These are phyloP conservation scores for Triadica sebifera DNA, from an alignment of 345 rosid genomes.

Conservation along the genomic window DNA sequence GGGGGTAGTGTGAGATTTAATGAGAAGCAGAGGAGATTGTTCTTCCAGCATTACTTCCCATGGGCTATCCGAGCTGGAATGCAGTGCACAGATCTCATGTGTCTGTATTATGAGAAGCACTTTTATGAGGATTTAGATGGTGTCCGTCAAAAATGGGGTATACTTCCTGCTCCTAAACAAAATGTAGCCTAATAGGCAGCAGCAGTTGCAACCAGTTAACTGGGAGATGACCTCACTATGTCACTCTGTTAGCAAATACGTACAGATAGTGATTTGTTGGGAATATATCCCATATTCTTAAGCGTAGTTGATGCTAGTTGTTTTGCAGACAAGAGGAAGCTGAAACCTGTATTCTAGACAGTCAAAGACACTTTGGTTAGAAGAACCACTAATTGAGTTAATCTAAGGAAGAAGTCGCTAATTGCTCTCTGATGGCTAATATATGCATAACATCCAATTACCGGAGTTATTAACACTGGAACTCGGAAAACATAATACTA, in stretches of 20 bases:
- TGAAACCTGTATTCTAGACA: no score
- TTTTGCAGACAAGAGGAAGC: no score
- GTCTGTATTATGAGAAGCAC: slow-evolving; percentile 59
- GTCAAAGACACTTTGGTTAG: no score
- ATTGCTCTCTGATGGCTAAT: no score
- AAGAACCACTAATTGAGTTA: no score
- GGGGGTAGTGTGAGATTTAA: slow-evolving; percentile 65
- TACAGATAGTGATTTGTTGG: background rate
- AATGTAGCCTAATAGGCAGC: no score
- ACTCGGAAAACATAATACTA: no score
- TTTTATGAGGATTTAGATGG: slow-evolving; percentile 68
- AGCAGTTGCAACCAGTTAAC: background rate
- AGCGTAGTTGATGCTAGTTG: no score
- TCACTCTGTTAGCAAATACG: background rate
- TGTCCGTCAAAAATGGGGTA: slow-evolving; percentile 60
- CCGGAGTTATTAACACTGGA: no score
- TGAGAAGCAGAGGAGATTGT: slow-evolving; percentile 59
- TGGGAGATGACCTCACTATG: background rate
- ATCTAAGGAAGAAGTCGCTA: no score
- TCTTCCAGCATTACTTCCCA: slow-evolving; percentile 62
- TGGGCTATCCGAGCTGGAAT: slow-evolving; percentile 65
- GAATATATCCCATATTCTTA: background rate
- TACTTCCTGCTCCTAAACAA: slow-evolving; percentile 58
- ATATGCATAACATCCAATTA: no score
- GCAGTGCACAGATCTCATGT: slow-evolving; percentile 66